Conservation (phyloP, 2,329 filamentous ascomycete genomes). For the Aspergillus fumigatiaffinis region DNA sequence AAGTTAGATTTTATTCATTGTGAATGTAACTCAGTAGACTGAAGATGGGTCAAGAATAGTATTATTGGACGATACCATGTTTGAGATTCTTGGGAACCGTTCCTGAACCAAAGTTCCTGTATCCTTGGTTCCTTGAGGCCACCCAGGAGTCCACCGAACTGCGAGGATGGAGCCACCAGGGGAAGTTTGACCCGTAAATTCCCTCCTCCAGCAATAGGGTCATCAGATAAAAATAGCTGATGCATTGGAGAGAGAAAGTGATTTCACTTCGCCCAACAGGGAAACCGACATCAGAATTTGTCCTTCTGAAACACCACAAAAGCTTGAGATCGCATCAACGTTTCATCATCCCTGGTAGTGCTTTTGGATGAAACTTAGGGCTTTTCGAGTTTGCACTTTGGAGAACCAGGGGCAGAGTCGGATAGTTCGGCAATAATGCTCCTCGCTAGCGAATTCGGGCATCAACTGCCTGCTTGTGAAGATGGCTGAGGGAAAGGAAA, state of each 20-base stretch:
- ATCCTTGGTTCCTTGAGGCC: slow-evolving; percentile 12
- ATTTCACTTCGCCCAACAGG: background rate
- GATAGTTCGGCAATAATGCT: background rate
- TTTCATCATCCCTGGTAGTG: background rate
- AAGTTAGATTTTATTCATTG: too few relatives aligned
- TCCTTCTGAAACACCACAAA: background rate
- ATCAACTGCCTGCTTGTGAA: background rate
- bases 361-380: background rate
- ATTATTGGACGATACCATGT: background rate
- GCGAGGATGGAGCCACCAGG: background rate
- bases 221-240: background rate
- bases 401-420: background rate
- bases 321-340: background rate
- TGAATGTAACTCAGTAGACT: too few relatives aligned
- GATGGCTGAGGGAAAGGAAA: background rate
- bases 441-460: background rate
- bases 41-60: background rate
- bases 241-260: background rate
- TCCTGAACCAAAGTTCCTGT: slow-evolving; percentile 9
- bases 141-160: background rate
- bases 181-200: background rate
- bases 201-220: background rate
- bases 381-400: background rate
- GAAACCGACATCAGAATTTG: background rate
- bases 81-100: slow-evolving; percentile 2